phyloP scores from a whole-genome alignment of 2,329 filamentous ascomycete species.

The Pseudogymnoascus destructans region DNA sequence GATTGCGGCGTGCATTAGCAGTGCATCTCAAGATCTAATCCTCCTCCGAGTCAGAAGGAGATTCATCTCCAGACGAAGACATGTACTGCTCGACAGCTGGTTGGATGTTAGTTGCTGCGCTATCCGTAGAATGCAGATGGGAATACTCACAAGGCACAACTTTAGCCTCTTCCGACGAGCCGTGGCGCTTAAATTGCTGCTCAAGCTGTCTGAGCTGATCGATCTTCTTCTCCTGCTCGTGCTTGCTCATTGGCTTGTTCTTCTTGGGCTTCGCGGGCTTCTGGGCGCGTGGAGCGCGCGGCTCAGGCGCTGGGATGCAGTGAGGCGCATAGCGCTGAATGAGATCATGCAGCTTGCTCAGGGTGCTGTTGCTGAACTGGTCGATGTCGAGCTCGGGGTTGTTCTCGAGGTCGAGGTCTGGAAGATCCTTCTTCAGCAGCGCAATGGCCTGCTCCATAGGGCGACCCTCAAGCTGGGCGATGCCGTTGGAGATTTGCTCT shows the following conservation, averaged over 20 bases:
- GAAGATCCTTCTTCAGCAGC: constrained; percentile 76
- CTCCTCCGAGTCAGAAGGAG: constrained; percentile 39
- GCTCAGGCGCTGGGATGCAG: constrained; percentile 32
- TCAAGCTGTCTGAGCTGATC: constrained; percentile 48
- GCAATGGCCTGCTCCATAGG: constrained; percentile 70
- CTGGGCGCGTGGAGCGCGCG: constrained; percentile 21
- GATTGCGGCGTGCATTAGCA: not conserved
- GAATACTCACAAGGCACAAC: constrained; percentile 23
- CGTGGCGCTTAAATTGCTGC: constrained; percentile 29
- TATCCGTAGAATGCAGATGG: not conserved
- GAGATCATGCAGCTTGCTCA: constrained; percentile 40
- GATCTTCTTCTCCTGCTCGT: constrained; percentile 56
- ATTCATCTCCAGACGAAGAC: constrained; percentile 40
- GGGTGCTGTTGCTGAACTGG: constrained; percentile 39
- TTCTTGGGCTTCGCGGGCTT: constrained; percentile 36
- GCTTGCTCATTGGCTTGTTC: constrained; percentile 65
- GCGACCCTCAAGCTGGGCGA: constrained; percentile 65
- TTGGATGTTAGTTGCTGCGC: constrained; percentile 13
- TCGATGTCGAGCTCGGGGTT: constrained; percentile 49
- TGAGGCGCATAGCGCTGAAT: constrained; percentile 38
- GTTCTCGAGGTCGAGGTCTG: constrained; percentile 54
- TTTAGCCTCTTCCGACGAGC: constrained; percentile 30
- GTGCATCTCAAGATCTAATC: constrained; percentile 20
- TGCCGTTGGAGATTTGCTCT: constrained; percentile 76
- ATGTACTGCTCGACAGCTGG: constrained; percentile 24